Base-by-base conservation (phyloP, 2,329 filamentous ascomycete species). In the Claviceps humidiphila region DNA sequence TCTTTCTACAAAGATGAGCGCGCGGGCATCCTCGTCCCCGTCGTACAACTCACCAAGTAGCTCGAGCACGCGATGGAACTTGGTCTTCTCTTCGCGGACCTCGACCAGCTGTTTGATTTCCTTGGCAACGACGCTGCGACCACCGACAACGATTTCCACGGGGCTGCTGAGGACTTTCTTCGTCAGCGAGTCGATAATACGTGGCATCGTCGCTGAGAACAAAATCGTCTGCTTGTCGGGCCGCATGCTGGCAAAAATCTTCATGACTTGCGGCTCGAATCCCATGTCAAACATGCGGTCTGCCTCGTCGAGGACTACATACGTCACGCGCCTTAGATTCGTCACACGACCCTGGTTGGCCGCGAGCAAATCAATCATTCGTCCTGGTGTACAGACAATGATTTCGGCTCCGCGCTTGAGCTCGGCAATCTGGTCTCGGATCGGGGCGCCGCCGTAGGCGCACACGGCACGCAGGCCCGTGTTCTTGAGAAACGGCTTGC, bases 271-370 rank as follows among this genome's bases (percentile, higher is more conserved):
- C 2, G 93, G 91, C 69, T 95, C 91, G 63, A 98, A 98, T 14
- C 93, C 93, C 93, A 98, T 97, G 66, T 98, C 93, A 65, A 97
- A 96, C 93, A 98, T 97, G 56, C 93, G 85, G 68, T 98, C 93
- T 47, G 93, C 93, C 70, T 98, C 93, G 64, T 98, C 93, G 41
- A 98, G 79, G 11, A 98, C 93, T 24, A 96, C 82, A 65, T 97
- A 98, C 0, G 89, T 93, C 13, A 95, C 88, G 57, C 93, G 80
- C 59, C 80, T 82, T 53, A 98, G 75, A 62, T 94, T 97, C 13
- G 91, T 95, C 9, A 97, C 90, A 56, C 90, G 82, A n/a, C 91
- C 91, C 58, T 87, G 85, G 64, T 97, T 98, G 50, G 90, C 89
- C 42, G 89, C 88, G 37, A 98, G 74, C 17, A 98, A 78, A 73